A percentile compares a stretch with the other conserved stretches of the same genome.
Conservation (phyloP, 768 basidiomycete genomes). For the Antrodiella citrinella region DNA sequence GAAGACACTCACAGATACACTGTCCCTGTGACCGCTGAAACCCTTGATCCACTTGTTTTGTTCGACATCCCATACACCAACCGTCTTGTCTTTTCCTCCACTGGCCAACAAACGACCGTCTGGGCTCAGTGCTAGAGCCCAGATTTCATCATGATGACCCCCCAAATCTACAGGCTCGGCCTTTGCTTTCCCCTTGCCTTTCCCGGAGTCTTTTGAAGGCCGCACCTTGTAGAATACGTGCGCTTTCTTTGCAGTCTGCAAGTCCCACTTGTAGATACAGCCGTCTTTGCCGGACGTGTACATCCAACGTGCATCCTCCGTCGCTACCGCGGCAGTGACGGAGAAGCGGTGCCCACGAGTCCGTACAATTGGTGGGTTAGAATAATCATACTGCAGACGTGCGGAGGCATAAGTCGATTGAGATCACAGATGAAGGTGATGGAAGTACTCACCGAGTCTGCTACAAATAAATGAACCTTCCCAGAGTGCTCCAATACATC, state of each 20-base stretch:
- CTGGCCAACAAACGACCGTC: conserved; percentile 84
- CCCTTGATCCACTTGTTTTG: conserved; percentile 69
- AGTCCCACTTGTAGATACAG: conserved; percentile 78
- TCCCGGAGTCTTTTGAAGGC: conserved; percentile 30
- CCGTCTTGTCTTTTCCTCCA: conserved; percentile 73
- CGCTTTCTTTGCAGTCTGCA: conserved; percentile 53
- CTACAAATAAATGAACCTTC: conserved; percentile 76
- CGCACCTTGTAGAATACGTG: conserved; percentile 55
- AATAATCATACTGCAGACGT: conserved; percentile 46
- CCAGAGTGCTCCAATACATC: conserved; percentile 89
- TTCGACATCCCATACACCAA: conserved; percentile 84
- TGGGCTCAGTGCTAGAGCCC: conserved; percentile 73
- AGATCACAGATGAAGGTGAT: conserved; percentile 1
- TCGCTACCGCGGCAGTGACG: conserved; percentile 74
- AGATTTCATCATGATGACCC: conserved; percentile 85
- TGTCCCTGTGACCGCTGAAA: conserved; percentile 72
- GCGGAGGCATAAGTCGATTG: not conserved
- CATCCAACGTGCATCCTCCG: conserved; percentile 64
- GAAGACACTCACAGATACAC: conserved; percentile 50
- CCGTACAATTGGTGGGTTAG: conserved; percentile 43
- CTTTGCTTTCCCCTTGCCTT: conserved; percentile 55
- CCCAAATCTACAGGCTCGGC: conserved; percentile 34
- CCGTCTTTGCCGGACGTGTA: conserved; percentile 92
- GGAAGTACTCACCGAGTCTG: conserved; percentile 48
- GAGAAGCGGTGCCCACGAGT: conserved; percentile 71